Percentiles rank a stretch among this genome's conserved stretches.
These are phyloP conservation scores for Gnomoniopsis smithogilvyi DNA, from an alignment of 2,329 filamentous ascomycete species.

Conservation along the genomic window DNA sequence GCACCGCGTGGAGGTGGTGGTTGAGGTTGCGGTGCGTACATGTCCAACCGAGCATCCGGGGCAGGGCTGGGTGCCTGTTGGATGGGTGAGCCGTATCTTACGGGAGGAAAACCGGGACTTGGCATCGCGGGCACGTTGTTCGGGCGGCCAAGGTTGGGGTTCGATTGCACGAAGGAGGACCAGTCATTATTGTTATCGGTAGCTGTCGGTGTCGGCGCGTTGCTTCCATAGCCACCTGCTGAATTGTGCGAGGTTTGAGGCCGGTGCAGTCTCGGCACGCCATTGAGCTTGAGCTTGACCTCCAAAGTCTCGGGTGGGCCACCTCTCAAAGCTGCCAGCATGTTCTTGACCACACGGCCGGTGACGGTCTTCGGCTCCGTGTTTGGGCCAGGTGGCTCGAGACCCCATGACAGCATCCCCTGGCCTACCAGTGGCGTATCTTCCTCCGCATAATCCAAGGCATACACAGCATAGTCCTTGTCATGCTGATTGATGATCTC, in stretches of 20 bases:
- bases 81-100: slow-evolving; percentile 14
- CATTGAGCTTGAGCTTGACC: slow-evolving; percentile 83
- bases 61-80: slow-evolving; percentile 13
- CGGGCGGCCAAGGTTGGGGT: slow-evolving; percentile 50
- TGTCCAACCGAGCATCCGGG: slow-evolving; percentile 13
- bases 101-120: slow-evolving; percentile 32
- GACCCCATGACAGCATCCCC: slow-evolving; percentile 85
- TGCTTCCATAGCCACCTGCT: slow-evolving; percentile 17
- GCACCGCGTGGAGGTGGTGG: background rate
- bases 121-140: slow-evolving; percentile 28
- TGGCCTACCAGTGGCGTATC: slow-evolving; percentile 92
- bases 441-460: slow-evolving; percentile 93
- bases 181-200: slow-evolving; percentile 67
- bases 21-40: slow-evolving; percentile 1
- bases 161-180: slow-evolving; percentile 72
- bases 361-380: slow-evolving; percentile 72
- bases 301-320: slow-evolving; percentile 86
- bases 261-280: slow-evolving; percentile 59
- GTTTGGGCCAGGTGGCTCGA: slow-evolving; percentile 53
- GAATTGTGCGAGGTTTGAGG: slow-evolving; percentile 21
- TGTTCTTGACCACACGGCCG: slow-evolving; percentile 83
- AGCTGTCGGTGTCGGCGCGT: slow-evolving; percentile 36
- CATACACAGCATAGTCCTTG: slow-evolving; percentile 93
- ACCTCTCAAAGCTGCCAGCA: slow-evolving; percentile 78
- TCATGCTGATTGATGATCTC: slow-evolving; percentile 72